Conservation (phyloP, 1,284 basidiomycete species). For the Tilletiaria anomala region DNA sequence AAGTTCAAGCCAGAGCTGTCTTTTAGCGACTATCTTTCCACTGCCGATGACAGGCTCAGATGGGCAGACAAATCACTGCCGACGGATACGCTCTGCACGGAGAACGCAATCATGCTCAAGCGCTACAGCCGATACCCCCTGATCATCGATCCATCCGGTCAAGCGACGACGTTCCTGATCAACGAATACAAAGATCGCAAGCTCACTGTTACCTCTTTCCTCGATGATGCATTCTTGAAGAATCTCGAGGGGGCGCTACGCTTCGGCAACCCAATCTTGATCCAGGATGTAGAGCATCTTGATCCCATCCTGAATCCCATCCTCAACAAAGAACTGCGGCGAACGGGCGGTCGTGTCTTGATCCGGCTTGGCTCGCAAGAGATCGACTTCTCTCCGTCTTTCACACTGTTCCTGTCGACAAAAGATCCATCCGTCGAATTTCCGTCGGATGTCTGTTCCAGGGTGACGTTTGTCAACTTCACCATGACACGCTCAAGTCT, state of each 20-base stretch:
- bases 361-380: conserved; percentile 97
- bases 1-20: conserved; percentile 85
- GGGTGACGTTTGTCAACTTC: conserved; percentile 99
- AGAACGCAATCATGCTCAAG: conserved; percentile 94
- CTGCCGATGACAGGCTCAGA: conserved; percentile 83
- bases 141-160: conserved; percentile 97
- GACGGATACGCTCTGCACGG: conserved; percentile 84
- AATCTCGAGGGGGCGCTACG: conserved; percentile 96
- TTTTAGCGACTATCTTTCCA: conserved; percentile 87
- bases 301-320: conserved; percentile 97
- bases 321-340: conserved; percentile 86
- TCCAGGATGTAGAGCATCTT: conserved; percentile 93
- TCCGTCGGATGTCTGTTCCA: conserved; percentile 93
- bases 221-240: conserved; percentile 96
- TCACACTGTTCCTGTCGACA: conserved; percentile 91
- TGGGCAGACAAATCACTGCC: conserved; percentile 94
- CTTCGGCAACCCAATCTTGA: conserved; percentile 91
- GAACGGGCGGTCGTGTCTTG: conserved; percentile 76
- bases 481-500: conserved; percentile 97
- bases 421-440: conserved; percentile 94
- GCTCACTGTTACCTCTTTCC: conserved; percentile 94
- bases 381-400: conserved; percentile 96
- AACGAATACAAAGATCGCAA: conserved; percentile 93
- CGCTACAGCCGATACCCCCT: conserved; percentile 95
- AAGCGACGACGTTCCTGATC: conserved; percentile 82